These are phyloP conservation scores for Aspergillus carlsbadensis DNA, from an alignment of 495 filamentous ascomycete species.

Conservation along the genomic window DNA sequence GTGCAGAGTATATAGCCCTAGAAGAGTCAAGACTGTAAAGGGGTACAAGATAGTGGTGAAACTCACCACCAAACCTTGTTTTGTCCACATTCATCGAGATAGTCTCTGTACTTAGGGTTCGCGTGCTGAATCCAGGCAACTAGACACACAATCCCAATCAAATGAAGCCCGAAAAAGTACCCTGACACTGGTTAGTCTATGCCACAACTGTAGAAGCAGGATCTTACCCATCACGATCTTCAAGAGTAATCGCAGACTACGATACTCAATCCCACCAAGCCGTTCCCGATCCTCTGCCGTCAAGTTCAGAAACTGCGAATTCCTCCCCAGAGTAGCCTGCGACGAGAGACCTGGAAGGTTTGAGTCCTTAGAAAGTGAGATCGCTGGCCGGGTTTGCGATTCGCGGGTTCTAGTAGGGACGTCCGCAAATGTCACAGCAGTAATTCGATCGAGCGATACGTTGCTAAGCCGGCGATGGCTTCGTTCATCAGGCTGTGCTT, in stretches of 20 bases:
- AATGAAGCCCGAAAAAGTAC: slow-evolving; percentile 67
- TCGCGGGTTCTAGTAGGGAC: slow-evolving; percentile 2
- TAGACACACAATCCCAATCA: slow-evolving; percentile 62
- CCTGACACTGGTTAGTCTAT: slow-evolving; percentile 16
- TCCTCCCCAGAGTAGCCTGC: slow-evolving; percentile 67
- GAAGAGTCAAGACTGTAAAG: not conserved
- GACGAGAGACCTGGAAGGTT: slow-evolving; percentile 28
- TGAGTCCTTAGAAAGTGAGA: slow-evolving; percentile 19
- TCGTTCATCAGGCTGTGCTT: not conserved
- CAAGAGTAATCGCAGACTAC: slow-evolving; percentile 55
- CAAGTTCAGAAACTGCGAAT: slow-evolving; percentile 73
- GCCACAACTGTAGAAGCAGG: not conserved
- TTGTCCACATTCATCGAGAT: slow-evolving; percentile 56
- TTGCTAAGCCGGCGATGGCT: slow-evolving; percentile 4
- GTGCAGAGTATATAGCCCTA: slow-evolving; percentile 35
- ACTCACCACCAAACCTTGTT: slow-evolving; percentile 69
- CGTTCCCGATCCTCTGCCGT: slow-evolving; percentile 58
- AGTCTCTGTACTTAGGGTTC: slow-evolving; percentile 48
- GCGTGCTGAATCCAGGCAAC: slow-evolving; percentile 67
- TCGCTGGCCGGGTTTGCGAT: slow-evolving; percentile 10
- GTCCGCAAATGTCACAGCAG: slow-evolving; percentile 14
- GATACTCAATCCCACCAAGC: slow-evolving; percentile 64
- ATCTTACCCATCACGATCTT: slow-evolving; percentile 48
- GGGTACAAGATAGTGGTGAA: not conserved
- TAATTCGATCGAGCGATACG: slow-evolving; percentile 9